Conservation (phyloP, 2,329 filamentous ascomycete species). For the Nannizziopsis barbatae region DNA sequence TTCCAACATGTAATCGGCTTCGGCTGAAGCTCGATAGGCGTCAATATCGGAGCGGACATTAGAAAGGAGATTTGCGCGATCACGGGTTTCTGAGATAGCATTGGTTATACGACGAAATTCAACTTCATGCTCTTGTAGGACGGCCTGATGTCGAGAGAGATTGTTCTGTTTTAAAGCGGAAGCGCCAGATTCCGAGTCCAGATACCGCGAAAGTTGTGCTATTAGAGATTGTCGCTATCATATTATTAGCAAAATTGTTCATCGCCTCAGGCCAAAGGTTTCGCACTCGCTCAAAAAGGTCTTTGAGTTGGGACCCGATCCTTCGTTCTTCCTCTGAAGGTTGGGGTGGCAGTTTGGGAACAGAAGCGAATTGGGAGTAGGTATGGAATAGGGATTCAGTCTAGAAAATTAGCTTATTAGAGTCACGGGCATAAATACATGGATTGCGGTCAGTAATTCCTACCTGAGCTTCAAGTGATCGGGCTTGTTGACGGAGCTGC, state of each 20-base stretch:
- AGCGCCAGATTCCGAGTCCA: slow-evolving; percentile 81
- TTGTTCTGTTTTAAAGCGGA: slow-evolving; percentile 98
- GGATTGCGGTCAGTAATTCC: slow-evolving; percentile 11
- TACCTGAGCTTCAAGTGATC: slow-evolving; percentile 83
- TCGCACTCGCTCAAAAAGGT: slow-evolving; percentile 67
- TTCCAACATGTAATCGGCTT: slow-evolving; percentile 94
- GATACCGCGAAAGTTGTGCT: slow-evolving; percentile 69
- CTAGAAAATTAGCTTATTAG: slow-evolving; percentile 37
- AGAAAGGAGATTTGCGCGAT: slow-evolving; percentile 78
- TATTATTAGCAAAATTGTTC: background rate
- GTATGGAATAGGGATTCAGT: slow-evolving; percentile 60
- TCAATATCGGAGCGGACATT: slow-evolving; percentile 88
- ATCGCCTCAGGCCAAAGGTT: background rate
- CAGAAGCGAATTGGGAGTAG: slow-evolving; percentile 83
- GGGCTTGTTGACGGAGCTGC: slow-evolving; percentile 84
- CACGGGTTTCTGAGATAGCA: slow-evolving; percentile 64
- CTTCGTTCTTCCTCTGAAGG: slow-evolving; percentile 73
- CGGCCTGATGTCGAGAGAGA: slow-evolving; percentile 78
- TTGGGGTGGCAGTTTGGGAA: slow-evolving; percentile 66
- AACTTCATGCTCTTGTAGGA: slow-evolving; percentile 73
- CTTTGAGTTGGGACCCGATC: slow-evolving; percentile 70
- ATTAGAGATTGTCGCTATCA: slow-evolving; percentile 68
- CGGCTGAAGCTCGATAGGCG: slow-evolving; percentile 69
- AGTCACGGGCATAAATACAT: background rate
- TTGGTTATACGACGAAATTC: slow-evolving; percentile 67